Conservation (phyloP, 73 alveolate genomes). For the Diophrys appendiculata region DNA sequence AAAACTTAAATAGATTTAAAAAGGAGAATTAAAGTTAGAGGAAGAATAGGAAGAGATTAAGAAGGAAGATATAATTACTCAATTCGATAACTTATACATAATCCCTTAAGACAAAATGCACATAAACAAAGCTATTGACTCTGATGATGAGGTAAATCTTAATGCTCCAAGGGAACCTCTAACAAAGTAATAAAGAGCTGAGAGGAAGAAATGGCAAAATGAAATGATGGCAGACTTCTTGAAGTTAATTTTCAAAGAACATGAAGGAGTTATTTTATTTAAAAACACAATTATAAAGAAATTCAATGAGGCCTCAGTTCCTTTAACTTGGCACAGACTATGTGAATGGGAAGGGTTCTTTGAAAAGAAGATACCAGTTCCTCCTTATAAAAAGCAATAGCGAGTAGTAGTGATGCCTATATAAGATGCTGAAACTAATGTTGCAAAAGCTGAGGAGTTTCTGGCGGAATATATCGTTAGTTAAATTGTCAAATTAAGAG, state of each 20-base stretch:
- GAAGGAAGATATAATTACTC: not conserved
- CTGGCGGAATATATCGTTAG: not conserved
- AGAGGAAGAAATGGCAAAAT: slow-evolving; percentile 34
- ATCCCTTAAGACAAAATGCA: not conserved
- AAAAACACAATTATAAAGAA: slow-evolving; percentile 16
- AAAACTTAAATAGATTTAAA: slow-evolving; percentile 5
- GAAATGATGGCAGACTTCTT: slow-evolving; percentile 30
- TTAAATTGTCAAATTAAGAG: slow-evolving; percentile 1
- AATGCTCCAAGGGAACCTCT: slow-evolving; percentile 19
- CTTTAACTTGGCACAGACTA: slow-evolving; percentile 37
- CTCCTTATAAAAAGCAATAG: slow-evolving; percentile 22
- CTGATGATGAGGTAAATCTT: slow-evolving; percentile 22
- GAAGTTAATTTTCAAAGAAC: slow-evolving; percentile 21
- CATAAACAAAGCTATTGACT: slow-evolving; percentile 13
- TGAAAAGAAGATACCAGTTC: slow-evolving; percentile 32
- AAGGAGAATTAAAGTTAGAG: slow-evolving; percentile 8
- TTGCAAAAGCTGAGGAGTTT: slow-evolving; percentile 14
- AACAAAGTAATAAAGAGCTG: slow-evolving; percentile 18
- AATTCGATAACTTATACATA: slow-evolving; percentile 9
- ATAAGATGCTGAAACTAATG: not conserved
- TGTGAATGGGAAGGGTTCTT: not conserved
- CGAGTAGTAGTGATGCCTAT: not conserved
- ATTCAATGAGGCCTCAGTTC: slow-evolving; percentile 33
- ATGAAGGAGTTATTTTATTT: not conserved
- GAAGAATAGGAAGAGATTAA: not conserved